phyloP scores from a whole-genome alignment of 257 asterid genomes.

The Solanum ossicruentum region DNA sequence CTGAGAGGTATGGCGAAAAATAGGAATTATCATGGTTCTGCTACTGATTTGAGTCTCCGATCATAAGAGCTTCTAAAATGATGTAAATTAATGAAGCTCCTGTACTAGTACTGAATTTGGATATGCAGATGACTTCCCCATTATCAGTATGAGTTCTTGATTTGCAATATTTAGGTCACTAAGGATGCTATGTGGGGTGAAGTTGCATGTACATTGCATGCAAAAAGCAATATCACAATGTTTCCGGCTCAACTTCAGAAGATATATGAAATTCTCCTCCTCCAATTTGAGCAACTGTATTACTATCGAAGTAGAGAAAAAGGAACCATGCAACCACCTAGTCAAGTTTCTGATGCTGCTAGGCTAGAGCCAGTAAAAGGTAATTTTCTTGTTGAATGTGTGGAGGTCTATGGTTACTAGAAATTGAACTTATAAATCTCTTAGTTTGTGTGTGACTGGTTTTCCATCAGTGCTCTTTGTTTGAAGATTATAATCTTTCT shows the following conservation, averaged over 20 bases:
- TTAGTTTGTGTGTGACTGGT: neutral
- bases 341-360: conserved; percentile 8
- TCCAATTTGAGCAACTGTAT: conserved; percentile 50
- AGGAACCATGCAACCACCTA: conserved; percentile 15
- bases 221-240: conserved; percentile 8
- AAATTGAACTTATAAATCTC: neutral
- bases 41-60: neutral
- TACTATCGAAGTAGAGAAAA: conserved; percentile 25
- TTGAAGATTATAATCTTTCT: neutral
- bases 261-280: conserved; percentile 34
- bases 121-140: neutral
- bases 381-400: neutral
- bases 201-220: conserved; percentile 28
- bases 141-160: neutral
- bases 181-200: conserved; percentile 58
- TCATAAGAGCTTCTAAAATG: neutral
- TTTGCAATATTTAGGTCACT: conserved; percentile 29
- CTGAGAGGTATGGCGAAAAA: neutral
- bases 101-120: neutral
- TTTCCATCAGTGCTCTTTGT: neutral
- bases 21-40: neutral
- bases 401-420: neutral
- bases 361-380: neutral
- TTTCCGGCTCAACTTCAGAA: conserved; percentile 42
- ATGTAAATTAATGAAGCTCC: neutral